phyloP scores from a whole-genome alignment of 768 basidiomycete genomes.

The Lyophyllum shimeji region DNA sequence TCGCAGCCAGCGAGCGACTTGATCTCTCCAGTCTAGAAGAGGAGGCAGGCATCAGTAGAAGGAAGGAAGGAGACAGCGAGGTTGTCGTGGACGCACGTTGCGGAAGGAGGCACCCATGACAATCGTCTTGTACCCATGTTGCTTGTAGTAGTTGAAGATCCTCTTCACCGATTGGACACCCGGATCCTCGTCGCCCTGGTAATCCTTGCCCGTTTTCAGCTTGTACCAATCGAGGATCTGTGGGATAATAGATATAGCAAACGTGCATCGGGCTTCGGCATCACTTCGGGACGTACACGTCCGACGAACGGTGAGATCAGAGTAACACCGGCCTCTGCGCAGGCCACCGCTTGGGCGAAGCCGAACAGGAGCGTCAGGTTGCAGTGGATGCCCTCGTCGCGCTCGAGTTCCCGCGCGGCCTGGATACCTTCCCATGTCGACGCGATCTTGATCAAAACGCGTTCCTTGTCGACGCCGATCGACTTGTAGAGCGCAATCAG shows the following conservation, averaged over 20 bases:
- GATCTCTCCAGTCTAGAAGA: slow-evolving; percentile 79
- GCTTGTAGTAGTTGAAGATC: slow-evolving; percentile 99
- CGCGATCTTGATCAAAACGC: slow-evolving; percentile 98
- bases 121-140: slow-evolving; percentile 96
- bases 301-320: slow-evolving; percentile 99
- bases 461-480: slow-evolving; percentile 91
- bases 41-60: slow-evolving; percentile 3
- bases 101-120: slow-evolving; percentile 99
- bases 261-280: slow-evolving; percentile 10
- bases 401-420: slow-evolving; percentile 94
- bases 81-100: slow-evolving; percentile 59
- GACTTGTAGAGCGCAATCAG: slow-evolving; percentile 94
- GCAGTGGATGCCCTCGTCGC: slow-evolving; percentile 93
- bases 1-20: slow-evolving; percentile 94
- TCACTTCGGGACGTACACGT: slow-evolving; percentile 58
- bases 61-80: slow-evolving; percentile 2
- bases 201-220: slow-evolving; percentile 82
- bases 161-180: slow-evolving; percentile 94
- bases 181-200: slow-evolving; percentile 90
- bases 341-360: slow-evolving; percentile 97
- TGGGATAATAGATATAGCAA: slow-evolving; percentile 6
- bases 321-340: slow-evolving; percentile 97
- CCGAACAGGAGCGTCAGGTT: slow-evolving; percentile 99
- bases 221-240: slow-evolving; percentile 99
- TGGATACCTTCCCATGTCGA: slow-evolving; percentile 99